These are phyloP conservation scores for Podaxis mareebaensis DNA, from an alignment of 768 basidiomycete species.

Conservation along the genomic window DNA sequence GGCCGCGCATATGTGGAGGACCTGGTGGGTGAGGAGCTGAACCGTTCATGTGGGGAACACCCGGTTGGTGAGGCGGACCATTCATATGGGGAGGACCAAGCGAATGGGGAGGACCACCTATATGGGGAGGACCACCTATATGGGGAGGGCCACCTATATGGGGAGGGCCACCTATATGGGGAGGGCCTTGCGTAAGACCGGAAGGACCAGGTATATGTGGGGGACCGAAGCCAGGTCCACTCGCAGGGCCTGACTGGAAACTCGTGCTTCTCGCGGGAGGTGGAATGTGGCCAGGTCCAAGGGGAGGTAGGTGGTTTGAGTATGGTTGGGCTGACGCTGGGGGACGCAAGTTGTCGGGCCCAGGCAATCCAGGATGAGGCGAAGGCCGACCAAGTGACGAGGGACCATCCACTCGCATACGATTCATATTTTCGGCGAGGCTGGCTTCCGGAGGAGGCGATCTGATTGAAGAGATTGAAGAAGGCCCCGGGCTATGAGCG, in stretches of 20 bases:
- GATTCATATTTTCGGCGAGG: conserved; percentile 12
- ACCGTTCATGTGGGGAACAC: background rate
- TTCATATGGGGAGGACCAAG: background rate
- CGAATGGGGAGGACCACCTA: background rate
- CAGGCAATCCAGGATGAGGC: conserved; percentile 14
- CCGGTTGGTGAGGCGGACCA: background rate
- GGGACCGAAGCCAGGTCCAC: conserved; percentile 25
- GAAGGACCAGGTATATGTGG: conserved; percentile 20
- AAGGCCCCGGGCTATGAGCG: conserved; percentile 17
- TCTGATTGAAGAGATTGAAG: conserved; percentile 9
- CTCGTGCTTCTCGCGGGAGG: conserved; percentile 41
- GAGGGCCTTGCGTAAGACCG: conserved; percentile 1
- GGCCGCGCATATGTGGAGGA: conserved; percentile 3
- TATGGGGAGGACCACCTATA: background rate
- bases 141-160: background rate
- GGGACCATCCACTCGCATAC: conserved; percentile 14
- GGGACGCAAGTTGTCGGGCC: conserved; percentile 22
- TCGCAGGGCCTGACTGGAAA: conserved; percentile 26
- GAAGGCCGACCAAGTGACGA: conserved; percentile 3
- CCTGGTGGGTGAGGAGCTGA: conserved; percentile 1
- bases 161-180: conserved; percentile 2
- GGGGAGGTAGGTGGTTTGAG: conserved; percentile 28
- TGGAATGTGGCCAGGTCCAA: conserved; percentile 34
- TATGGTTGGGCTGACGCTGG: conserved; percentile 36
- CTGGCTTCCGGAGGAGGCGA: conserved; percentile 15